Base-by-base conservation (phyloP, 2,329 filamentous ascomycete species). In the Cordyceps cicadae region DNA sequence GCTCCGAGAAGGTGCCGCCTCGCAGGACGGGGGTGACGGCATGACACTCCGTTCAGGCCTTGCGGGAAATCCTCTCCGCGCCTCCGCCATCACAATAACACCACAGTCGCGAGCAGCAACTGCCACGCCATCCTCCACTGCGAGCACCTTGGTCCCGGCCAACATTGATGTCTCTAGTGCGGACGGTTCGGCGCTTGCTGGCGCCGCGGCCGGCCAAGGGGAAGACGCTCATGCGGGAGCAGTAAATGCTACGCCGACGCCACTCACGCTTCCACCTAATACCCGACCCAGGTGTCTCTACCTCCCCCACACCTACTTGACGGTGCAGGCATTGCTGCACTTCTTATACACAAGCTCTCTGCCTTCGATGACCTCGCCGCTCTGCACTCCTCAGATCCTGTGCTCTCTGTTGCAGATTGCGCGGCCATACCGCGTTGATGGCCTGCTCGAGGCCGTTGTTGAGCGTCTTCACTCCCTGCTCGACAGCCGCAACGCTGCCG, bases 361-460 rank as follows among this genome's bases (percentile, higher is more conserved):
- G 1, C 93, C 94, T 0, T 80, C 88, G 0, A 82, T 86, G 0
- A 84, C 84, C 12, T 92, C 90, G 6, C 82, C 86, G 1, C 83
- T 97, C 37, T 96, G 92, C 71, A 96, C 92, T 0, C 93, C 94
- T 0, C 94, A 97, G 67, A 96, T 97, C 24, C 84, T 97, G 50
- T 99, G 94, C 77, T 97, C 93, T 9, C 83, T 99, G 6, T 82
- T 99, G 8, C 94, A 99, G 72, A 86, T 99, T 60, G 90, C 94
- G 0, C 86, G 94, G 5, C 93, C 94, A 0, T 99, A 99, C 72
- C 89, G 92, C 64, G 83, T 99, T 52, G 92, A 97, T 67, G 94
- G 94, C 0, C 81, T 99, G 2, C 79, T 97, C 1, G 94, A 99
- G 75, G 91, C 91, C 0, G 90, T 95, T 1, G 90, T 97, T 11